Evolutionary conservation across 164 flowering plant species (phyloP).

Genomic region (Macadamia tetraphylla): DNA sequence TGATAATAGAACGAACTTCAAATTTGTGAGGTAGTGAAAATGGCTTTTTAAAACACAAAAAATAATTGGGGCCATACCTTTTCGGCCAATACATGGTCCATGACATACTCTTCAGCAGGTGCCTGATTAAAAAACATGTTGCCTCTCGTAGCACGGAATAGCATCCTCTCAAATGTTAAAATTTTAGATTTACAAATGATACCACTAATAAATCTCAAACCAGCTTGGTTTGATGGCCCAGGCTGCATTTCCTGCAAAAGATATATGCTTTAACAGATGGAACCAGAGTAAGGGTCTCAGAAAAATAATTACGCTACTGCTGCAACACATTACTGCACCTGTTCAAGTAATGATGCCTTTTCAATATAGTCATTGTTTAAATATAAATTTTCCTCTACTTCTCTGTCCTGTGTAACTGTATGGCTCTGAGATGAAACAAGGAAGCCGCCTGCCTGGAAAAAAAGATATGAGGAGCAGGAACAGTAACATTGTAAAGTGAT

Average conservation of each 20-base stretch:
- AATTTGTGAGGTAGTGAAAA: not conserved
- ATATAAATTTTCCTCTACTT: constrained; percentile 62
- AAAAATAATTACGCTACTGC: constrained; percentile 6
- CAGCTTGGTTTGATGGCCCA: constrained; percentile 66
- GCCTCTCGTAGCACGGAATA: constrained; percentile 97
- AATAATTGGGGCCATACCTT: constrained; percentile 38
- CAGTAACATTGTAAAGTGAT: constrained; percentile 3
- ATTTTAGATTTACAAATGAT: constrained; percentile 73
- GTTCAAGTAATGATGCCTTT: constrained; percentile 73
- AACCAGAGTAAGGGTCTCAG: constrained; percentile 5
- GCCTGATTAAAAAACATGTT: constrained; percentile 97
- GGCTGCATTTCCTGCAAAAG: constrained; percentile 64
- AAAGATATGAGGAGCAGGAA: constrained; percentile 13
- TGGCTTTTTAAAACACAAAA: not conserved
- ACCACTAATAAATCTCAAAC: constrained; percentile 88
- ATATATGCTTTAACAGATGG: constrained; percentile 2
- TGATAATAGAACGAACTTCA: not conserved
- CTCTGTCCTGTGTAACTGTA: constrained; percentile 59
- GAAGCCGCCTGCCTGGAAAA: constrained; percentile 84
- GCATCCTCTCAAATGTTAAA: constrained; percentile 88
- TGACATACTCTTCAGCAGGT: constrained; percentile 61
- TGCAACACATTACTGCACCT: constrained; percentile 33
- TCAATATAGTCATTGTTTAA: constrained; percentile 52
- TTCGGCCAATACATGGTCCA: constrained; percentile 79
- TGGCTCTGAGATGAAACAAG: constrained; percentile 69